Conservation (phyloP, 164 flowering plant species). For the Vitis cinerea region DNA sequence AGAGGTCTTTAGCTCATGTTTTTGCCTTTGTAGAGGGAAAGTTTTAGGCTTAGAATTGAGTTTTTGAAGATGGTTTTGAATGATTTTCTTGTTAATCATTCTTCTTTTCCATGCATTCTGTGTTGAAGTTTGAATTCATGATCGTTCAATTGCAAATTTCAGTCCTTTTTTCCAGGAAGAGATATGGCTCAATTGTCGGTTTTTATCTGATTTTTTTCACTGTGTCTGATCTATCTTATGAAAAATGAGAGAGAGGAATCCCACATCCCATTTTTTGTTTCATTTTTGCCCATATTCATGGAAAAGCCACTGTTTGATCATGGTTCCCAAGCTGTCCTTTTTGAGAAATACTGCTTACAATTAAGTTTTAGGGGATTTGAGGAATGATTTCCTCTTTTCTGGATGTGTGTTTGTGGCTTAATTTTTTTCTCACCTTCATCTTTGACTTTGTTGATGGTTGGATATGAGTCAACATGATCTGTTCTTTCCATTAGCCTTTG, state of each 20-base stretch:
- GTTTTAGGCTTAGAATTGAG: no score
- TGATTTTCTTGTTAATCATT: background rate
- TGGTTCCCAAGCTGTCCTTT: slow-evolving; percentile 1
- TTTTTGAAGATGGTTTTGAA: slow-evolving; percentile 1
- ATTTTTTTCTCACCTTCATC: background rate
- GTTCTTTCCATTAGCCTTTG: slow-evolving; percentile 2
- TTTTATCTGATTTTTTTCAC: slow-evolving; percentile 5
- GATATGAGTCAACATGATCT: slow-evolving; percentile 1
- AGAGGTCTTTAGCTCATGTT: background rate
- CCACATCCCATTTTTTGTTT: slow-evolving; percentile 8
- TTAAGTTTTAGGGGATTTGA: no score
- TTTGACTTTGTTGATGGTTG: background rate
- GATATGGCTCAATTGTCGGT: no score
- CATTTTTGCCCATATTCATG: slow-evolving; percentile 8
- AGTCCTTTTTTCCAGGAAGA: no score
- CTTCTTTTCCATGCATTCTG: no score
- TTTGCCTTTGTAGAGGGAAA: no score
- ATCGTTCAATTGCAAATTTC: no score
- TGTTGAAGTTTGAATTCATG: no score
- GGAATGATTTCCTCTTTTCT: background rate
- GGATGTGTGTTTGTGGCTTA: background rate
- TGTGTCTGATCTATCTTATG: background rate
- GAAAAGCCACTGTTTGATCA: background rate
- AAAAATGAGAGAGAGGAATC: background rate
- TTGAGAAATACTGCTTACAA: background rate